Percentiles rank a stretch among this genome's conserved stretches.
phyloP scores from a whole-genome alignment of 192 early-diverging fungal genomes.

The Chytriomyces sp. region DNA sequence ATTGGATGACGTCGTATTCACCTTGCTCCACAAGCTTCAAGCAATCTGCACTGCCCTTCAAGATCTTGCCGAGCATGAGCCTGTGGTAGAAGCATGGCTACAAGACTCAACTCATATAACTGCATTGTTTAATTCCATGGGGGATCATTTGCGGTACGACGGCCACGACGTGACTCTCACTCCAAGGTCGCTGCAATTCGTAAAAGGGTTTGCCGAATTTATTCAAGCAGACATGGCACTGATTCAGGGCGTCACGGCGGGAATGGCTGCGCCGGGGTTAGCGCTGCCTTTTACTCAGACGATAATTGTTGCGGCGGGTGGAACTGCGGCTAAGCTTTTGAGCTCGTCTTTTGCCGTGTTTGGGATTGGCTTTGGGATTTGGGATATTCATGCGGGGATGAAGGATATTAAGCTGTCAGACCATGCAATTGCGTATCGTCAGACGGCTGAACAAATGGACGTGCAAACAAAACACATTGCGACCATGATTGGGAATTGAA shows the following conservation, averaged over 20 bases:
- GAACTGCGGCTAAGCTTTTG: constrained; percentile 10
- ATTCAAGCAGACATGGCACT: neutral
- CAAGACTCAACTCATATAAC: neutral
- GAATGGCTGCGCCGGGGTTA: neutral
- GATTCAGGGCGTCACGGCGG: neutral
- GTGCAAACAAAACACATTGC: neutral
- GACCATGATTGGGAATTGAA: neutral
- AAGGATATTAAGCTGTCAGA: neutral
- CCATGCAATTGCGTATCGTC: neutral
- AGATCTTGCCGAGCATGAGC: neutral
- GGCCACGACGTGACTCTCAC: neutral
- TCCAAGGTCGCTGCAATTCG: neutral
- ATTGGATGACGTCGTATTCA: neutral
- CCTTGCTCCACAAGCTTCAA: neutral
- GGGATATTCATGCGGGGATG: neutral
- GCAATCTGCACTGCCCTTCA: neutral
- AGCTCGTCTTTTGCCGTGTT: constrained; percentile 1
- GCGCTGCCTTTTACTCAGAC: constrained; percentile 1
- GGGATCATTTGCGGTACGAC: neutral
- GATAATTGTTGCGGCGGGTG: neutral
- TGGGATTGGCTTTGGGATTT: constrained; percentile 11
- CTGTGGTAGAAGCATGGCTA: neutral
- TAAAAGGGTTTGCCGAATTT: neutral
- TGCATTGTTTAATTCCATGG: neutral
- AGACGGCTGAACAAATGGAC: neutral